These are phyloP conservation scores for Kazachstania bromeliacearum DNA, from an alignment of 805 yeast genomes.

Conservation along the genomic window DNA sequence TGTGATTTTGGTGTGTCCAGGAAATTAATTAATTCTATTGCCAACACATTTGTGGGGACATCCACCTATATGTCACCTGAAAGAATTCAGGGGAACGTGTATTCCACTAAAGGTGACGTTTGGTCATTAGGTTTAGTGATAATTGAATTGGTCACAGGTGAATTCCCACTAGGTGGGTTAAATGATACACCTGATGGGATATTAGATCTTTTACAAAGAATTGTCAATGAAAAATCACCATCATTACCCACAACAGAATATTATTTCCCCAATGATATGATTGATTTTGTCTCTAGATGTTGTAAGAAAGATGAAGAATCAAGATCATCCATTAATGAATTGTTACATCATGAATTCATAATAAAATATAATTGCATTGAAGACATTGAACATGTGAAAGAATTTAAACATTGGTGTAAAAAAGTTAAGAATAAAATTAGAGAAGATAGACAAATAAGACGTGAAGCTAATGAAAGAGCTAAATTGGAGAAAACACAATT, in stretches of 20 bases:
- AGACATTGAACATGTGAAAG: constrained; percentile 20
- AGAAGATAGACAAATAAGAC: constrained; percentile 25
- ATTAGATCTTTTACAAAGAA: constrained; percentile 79
- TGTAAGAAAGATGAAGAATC: constrained; percentile 57
- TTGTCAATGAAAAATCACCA: constrained; percentile 91
- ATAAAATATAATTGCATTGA: constrained; percentile 27
- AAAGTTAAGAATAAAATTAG: constrained; percentile 26
- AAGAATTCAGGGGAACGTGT: constrained; percentile 87
- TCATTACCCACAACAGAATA: constrained; percentile 37
- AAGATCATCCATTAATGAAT: constrained; percentile 66
- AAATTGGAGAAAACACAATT: constrained; percentile 23
- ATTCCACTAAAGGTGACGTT: constrained; percentile 91
- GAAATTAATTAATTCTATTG: constrained; percentile 85
- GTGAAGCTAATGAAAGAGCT: constrained; percentile 25
- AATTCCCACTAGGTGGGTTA: constrained; percentile 61
- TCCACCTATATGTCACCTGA: constrained; percentile 98
- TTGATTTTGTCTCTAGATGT: constrained; percentile 66
- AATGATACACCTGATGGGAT: constrained; percentile 72
- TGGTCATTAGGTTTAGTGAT: constrained; percentile 94
- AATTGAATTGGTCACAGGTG: constrained; percentile 80
- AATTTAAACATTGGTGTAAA: constrained; percentile 36
- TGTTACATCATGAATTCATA: constrained; percentile 37
- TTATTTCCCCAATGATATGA: constrained; percentile 37
- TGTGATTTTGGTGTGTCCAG: constrained; percentile 97
- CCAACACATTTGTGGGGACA: constrained; percentile 97